Evolutionary conservation across 2,329 filamentous ascomycete genomes (phyloP).

Genomic region (Sphaerulina vaccinii): DNA sequence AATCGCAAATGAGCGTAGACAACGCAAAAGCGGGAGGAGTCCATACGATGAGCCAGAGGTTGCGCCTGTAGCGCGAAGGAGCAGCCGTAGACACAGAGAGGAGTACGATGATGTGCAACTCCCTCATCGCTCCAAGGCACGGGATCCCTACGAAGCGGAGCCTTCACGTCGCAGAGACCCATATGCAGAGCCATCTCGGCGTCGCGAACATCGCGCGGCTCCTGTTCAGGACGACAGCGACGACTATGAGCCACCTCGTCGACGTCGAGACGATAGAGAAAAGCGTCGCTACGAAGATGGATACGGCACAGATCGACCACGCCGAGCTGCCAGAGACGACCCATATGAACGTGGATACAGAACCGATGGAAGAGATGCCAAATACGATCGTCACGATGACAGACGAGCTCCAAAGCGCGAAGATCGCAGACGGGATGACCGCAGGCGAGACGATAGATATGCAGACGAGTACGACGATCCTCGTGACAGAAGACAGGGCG

Average conservation of each 20-base stretch:
- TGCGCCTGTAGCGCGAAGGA: conserved; percentile 11
- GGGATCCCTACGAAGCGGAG: conserved; percentile 17
- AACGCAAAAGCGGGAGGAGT: conserved; percentile 13
- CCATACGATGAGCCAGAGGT: conserved; percentile 18
- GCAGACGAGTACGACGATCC: conserved; percentile 25
- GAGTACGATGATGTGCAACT: conserved; percentile 17
- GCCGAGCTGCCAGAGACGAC: conserved; percentile 28
- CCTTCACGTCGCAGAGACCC: conserved; percentile 22
- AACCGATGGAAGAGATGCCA: conserved; percentile 31
- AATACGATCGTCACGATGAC: conserved; percentile 26
- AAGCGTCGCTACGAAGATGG: conserved; percentile 29
- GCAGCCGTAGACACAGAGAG: conserved; percentile 14
- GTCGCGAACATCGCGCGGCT: conserved; percentile 12
- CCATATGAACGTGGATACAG: conserved; percentile 31
- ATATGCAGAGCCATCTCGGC: conserved; percentile 23
- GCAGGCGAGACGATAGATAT: conserved; percentile 12
- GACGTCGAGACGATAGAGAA: conserved; percentile 20
- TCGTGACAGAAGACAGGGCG: conserved; percentile 8
- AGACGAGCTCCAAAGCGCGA: conserved; percentile 22
- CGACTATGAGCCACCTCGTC: conserved; percentile 22
- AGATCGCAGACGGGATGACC: conserved; percentile 13
- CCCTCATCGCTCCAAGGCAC: conserved; percentile 16
- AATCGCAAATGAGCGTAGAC: conserved; percentile 14
- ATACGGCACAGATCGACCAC: conserved; percentile 33
- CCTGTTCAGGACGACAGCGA: conserved; percentile 22